Evolutionary conservation across 1,284 basidiomycete genomes (phyloP).

Genomic region (Gymnopus androsaceus): DNA sequence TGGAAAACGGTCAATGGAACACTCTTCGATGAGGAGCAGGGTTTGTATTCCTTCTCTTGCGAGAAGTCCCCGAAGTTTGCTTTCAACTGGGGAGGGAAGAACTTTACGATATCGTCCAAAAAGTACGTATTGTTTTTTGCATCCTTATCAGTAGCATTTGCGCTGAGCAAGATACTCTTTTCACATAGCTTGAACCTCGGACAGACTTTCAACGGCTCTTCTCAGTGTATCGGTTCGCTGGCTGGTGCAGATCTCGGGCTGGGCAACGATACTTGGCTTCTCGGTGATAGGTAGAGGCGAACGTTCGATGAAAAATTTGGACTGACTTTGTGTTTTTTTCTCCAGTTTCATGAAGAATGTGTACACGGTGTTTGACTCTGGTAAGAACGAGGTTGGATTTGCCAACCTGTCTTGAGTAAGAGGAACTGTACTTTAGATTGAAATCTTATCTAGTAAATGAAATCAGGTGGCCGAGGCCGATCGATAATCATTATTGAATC

Average conservation of each 20-base stretch:
- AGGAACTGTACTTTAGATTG: background rate
- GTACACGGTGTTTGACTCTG: conserved; percentile 16
- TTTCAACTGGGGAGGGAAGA: conserved; percentile 28
- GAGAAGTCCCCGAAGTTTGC: conserved; percentile 22
- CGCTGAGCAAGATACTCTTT: background rate
- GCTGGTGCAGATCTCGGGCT: conserved; percentile 21
- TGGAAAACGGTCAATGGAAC: conserved; percentile 11
- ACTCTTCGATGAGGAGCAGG: conserved; percentile 15
- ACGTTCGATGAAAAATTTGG: conserved; percentile 9
- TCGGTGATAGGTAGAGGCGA: conserved; percentile 40
- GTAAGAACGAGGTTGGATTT: conserved; percentile 15
- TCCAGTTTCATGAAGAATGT: conserved; percentile 18
- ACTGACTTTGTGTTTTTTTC: background rate
- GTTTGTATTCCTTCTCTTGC: conserved; percentile 36
- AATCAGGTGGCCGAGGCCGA: too few relatives aligned
- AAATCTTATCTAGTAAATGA: too few relatives aligned
- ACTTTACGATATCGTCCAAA: conserved; percentile 21
- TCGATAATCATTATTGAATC: too few relatives aligned
- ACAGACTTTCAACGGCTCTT: conserved; percentile 16
- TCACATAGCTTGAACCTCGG: conserved; percentile 28
- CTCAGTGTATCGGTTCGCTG: conserved; percentile 29
- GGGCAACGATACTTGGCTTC: conserved; percentile 32
- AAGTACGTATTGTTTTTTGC: conserved; percentile 17
- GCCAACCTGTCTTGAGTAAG: conserved; percentile 4
- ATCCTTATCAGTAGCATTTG: background rate